Evolutionary conservation across 306 rosid genomes (phyloP).

Genomic region (Pterocarpus macrocarpus): DNA sequence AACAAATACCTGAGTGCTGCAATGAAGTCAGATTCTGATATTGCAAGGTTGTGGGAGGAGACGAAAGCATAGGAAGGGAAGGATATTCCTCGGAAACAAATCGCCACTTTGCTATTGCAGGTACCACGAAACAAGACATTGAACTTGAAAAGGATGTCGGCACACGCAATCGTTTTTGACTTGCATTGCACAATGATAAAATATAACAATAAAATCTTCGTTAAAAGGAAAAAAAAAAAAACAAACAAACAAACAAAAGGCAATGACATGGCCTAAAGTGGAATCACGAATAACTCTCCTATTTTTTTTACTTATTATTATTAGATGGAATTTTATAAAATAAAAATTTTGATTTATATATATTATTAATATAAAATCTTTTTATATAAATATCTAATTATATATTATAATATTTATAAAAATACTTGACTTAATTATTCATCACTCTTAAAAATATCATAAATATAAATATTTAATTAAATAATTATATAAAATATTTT

Average conservation of each 20-base stretch:
- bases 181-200: neutral
- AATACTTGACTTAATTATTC: too few relatives aligned
- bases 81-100: constrained; percentile 36
- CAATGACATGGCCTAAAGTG: neutral
- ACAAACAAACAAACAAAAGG: neutral
- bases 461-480: too few relatives aligned
- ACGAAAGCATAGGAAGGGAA: neutral
- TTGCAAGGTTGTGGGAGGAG: constrained; percentile 1
- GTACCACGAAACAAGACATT: neutral
- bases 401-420: too few relatives aligned
- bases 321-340: too few relatives aligned
- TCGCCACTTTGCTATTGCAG: neutral
- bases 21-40: constrained; percentile 11
- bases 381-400: too few relatives aligned
- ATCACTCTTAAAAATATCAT: too few relatives aligned
- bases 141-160: neutral
- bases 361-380: too few relatives aligned
- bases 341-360: too few relatives aligned
- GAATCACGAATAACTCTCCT: neutral
- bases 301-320: too few relatives aligned
- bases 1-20: neutral
- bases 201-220: neutral
- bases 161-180: constrained; percentile 18
- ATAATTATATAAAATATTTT: too few relatives aligned
- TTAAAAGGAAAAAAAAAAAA: too few relatives aligned